Evolutionary conservation across 1,284 basidiomycete genomes (phyloP), one percentile per base, ranked within the genome.

Genomic region (Sparassis latifolia): DNA sequence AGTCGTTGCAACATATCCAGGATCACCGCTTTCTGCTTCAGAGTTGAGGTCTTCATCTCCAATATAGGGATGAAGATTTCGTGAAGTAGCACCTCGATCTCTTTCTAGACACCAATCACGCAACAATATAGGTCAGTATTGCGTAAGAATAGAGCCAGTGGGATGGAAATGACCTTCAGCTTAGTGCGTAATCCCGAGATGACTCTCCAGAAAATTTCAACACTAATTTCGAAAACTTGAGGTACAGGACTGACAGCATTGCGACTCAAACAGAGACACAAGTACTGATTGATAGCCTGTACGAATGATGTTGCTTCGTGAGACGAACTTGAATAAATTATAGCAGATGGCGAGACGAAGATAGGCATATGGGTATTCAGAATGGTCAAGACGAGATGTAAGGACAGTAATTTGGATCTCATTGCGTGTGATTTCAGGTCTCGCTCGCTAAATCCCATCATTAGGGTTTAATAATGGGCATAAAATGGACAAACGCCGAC

Each of bases 31-130:
- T 98, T 97, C 65, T 97, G 97, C 63, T 92, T 92, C 48, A 97
- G 74, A 0, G 95, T 97, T 7, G 96, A 92, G 27, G 90, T 97
- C 62, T 89, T 86, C 95, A 99, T 98, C 72, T 99, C 97, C 47
- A 99, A 75, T 48, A 99, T 97, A 2, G 97, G 97, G 52, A 99
- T 84, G 74, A 99, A 99, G 61, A 99, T 99, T 66, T 99, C 97
- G 65, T 97, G 97, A 50, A 99, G 71, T 33, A 99, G 76, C 38
- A 99, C 95, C 68, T 98, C 97, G 56, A 99, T 98, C 71, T 99
- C 97, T 89, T 98, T 98, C 92, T 94, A 63, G 37, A 59, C 43
- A 20, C 20, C 44, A 42, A 47, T 27, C 43, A 31, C 44, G 29
- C 6, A 35, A 35, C 10, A 10, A 33, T 30, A 45, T 33, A 28